Evolutionary conservation across 495 filamentous ascomycete species (phyloP), one percentile per base, ranked within the genome.

Genomic region (Penicillium argentinense): DNA sequence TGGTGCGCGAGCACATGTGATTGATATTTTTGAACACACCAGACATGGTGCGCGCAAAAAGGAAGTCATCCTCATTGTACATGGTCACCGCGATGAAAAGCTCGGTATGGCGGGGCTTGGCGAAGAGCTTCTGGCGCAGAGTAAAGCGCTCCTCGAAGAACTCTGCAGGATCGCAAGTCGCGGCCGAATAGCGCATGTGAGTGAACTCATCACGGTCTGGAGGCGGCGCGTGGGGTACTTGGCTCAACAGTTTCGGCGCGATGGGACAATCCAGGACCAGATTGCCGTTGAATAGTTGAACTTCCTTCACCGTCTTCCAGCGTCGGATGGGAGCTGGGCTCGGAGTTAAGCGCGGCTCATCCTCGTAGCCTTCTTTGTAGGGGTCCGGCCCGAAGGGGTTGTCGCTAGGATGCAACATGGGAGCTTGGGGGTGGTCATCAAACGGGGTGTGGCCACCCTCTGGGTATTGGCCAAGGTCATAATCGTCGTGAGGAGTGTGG

Each of bases 291-390:
- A 95, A 97, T 28, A 99, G 69, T 55, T 95, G 88, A 21, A 97
- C 91, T 75, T 97, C 91, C 66, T 97, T 99, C 14, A 97, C 92
- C 4, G 95, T 97, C 74, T 97, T 97, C 89, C 89, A 97, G 63
- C 95, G 81, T 60, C 87, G 83, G 55, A 97, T 84, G 9, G 82
- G 71, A n/a, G 73, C 81, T n/a, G 82, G 79, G 30, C 75, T 81
- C 5, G 81, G 80, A 1, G 79, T 79, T 17, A 75, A 77, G 12
- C 66, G 67, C 8, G 66, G 57, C 38, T 76, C 68, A 42, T 73
- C 68, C 24, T 66, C 57, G 44, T 73, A 79, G 21, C 76, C 69
- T 22, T 72, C 64, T 38, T 39, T 59, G 24, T 67, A 71, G 7
- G 74, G 75, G 66, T 83, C 76, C 26, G 77, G 82, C 14, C 74